Evolutionary conservation across 179 eudicot species (phyloP).

Genomic region (Kewa caespitosa): DNA sequence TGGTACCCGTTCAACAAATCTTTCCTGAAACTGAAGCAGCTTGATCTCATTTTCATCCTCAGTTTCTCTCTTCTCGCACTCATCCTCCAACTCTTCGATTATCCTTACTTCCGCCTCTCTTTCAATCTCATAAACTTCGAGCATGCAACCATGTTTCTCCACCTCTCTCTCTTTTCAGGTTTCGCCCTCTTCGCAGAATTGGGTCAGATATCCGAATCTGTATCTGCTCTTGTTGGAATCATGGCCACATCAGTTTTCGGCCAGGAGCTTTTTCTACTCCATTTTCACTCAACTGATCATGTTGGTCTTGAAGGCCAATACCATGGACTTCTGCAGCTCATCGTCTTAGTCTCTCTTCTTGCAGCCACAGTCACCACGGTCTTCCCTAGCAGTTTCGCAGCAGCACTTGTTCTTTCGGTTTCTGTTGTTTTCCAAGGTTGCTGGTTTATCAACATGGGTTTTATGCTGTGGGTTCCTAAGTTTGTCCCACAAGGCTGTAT

Average conservation of each 20-base stretch:
- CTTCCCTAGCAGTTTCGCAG: conserved; percentile 53
- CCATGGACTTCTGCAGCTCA: conserved; percentile 75
- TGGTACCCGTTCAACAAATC: conserved; percentile 59
- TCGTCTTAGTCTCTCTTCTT: conserved; percentile 58
- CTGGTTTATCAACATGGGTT: conserved; percentile 87
- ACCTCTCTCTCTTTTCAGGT: conserved; percentile 58
- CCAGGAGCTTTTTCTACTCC: conserved; percentile 75
- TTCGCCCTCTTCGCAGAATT: conserved; percentile 55
- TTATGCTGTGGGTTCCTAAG: conserved; percentile 68
- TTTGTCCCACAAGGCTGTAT: conserved; percentile 68
- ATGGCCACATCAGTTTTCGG: conserved; percentile 71
- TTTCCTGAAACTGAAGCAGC: conserved; percentile 37
- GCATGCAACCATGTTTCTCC: conserved; percentile 89
- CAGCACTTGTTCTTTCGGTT: conserved; percentile 54
- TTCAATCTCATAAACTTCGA: conserved; percentile 67
- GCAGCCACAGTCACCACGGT: conserved; percentile 37
- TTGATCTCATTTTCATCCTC: conserved; percentile 60
- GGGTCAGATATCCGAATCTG: conserved; percentile 32
- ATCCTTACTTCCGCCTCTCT: conserved; percentile 39
- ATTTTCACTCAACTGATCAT: conserved; percentile 84
- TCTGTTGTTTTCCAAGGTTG: conserved; percentile 76
- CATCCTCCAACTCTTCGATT: conserved; percentile 51
- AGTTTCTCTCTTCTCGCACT: conserved; percentile 60
- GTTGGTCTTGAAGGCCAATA: conserved; percentile 89
- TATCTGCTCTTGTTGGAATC: conserved; percentile 48